These are phyloP conservation scores for Stephanodiscus triporus DNA, from an alignment of 108 stramenopile genomes.

Conservation along the genomic window DNA sequence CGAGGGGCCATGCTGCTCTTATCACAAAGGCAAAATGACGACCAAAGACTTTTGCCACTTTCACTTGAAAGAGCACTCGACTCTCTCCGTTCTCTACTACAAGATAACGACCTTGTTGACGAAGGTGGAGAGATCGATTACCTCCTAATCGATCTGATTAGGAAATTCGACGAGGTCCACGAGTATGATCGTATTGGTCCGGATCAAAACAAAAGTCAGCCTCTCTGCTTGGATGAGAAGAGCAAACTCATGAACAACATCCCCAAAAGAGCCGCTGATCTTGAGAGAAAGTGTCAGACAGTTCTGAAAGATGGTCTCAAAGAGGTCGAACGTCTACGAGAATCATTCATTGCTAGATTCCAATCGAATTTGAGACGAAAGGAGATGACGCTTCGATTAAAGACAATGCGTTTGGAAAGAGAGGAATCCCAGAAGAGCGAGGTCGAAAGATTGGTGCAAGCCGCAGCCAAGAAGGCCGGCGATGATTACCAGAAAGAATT, in stretches of 20 bases:
- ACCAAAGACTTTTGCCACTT: neutral
- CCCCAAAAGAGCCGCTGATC: neutral
- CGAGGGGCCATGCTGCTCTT: neutral
- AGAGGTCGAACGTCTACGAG: conserved; percentile 6
- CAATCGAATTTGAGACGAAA: conserved; percentile 13
- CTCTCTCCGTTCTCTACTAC: conserved; percentile 1
- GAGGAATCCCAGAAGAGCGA: conserved; percentile 7
- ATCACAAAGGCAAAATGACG: neutral
- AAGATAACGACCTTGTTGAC: conserved; percentile 7
- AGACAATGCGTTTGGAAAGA: conserved; percentile 7
- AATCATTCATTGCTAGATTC: neutral
- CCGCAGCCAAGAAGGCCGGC: neutral
- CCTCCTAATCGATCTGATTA: conserved; percentile 14
- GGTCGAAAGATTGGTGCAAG: conserved; percentile 11
- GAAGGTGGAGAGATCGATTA: conserved; percentile 17
- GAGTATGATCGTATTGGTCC: neutral
- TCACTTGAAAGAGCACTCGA: conserved; percentile 9
- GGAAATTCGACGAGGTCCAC: conserved; percentile 13
- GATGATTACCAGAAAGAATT: conserved; percentile 8
- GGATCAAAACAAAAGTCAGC: neutral
- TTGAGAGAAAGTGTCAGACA: conserved; percentile 8
- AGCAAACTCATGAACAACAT: conserved; percentile 1
- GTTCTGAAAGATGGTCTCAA: conserved; percentile 4
- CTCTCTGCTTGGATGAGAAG: conserved; percentile 16
- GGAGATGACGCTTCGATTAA: conserved; percentile 9